Evolutionary conservation across 345 rosid genomes (phyloP), one percentile per base, ranked within the genome.

Genomic region (Populus simonii): DNA sequence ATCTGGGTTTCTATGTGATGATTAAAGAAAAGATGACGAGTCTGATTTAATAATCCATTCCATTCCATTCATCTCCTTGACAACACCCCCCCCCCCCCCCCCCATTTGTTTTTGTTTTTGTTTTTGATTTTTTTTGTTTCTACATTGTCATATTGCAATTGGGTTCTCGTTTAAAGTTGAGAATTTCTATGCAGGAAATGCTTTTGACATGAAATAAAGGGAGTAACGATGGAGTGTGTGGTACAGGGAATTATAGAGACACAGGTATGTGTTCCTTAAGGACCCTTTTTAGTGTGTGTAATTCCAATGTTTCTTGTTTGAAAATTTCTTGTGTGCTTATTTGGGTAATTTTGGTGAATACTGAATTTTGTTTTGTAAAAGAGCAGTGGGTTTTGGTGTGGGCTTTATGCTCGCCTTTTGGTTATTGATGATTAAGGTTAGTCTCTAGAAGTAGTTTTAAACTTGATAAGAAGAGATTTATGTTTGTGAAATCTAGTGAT

Each of bases 161-260:
- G 35, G 3, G 66, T 43, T 20, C 7, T 47, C 3, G 18, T 15
- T 10, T 6, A 13, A 4, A 43, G 2, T 23, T 16, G 41, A 17
- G 6, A 7, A 72, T 27, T 33, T 63, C 62, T 36, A 27, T 41
- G 25, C 68, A 55, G 73, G 57, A 39, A 49, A 41, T 7, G 20
- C 1, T 15, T 49, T 68, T 13, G n/a, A 15, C 29, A 13, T 65
- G 65, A 78, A 65, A 72, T 35, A 17, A 65, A 66, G 73, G 20
- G 41, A 35, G 22, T 17, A 10, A 23, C 49, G 36, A 81, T 76
- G 80, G 80, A 81, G 72, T 82, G 84, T 36, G 79, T 82, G 61
- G 81, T 77, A 11, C 79, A 78, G 47, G 84, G 81, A 22, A 77
- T 81, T 38, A 78, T 78, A 27, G 84, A 77, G 80, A 81, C 84